phyloP scores from a whole-genome alignment of 2,329 filamentous ascomycete genomes.

The Paecilomyces fulvus region DNA sequence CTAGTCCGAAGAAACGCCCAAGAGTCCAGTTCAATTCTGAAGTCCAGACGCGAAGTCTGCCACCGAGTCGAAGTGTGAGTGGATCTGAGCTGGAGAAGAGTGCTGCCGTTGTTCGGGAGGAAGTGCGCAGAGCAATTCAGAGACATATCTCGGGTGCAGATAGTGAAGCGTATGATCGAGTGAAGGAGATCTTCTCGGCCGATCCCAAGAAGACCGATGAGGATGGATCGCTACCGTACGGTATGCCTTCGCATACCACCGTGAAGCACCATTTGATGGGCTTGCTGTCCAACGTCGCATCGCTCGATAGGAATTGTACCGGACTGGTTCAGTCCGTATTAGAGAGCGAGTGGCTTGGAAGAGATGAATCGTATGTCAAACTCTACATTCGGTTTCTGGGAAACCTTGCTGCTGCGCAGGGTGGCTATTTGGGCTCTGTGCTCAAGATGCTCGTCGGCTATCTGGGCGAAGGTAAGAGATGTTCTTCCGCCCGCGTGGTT shows the following conservation, averaged over 20 bases:
- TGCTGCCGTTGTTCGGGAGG: slow-evolving; percentile 50
- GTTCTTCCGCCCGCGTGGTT: slow-evolving; percentile 29
- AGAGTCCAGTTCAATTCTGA: slow-evolving; percentile 37
- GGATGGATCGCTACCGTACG: slow-evolving; percentile 24
- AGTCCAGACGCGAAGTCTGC: slow-evolving; percentile 20
- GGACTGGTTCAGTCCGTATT: slow-evolving; percentile 51
- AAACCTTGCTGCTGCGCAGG: slow-evolving; percentile 70
- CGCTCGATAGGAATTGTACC: slow-evolving; percentile 48
- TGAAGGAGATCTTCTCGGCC: slow-evolving; percentile 46
- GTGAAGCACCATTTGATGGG: slow-evolving; percentile 52
- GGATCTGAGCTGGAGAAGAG: slow-evolving; percentile 44
- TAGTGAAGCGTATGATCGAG: slow-evolving; percentile 48
- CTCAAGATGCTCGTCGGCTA: slow-evolving; percentile 73
- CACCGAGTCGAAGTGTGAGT: slow-evolving; percentile 35
- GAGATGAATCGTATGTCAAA: slow-evolving; percentile 51
- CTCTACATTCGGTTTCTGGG: slow-evolving; percentile 50
- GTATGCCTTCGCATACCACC: slow-evolving; percentile 43
- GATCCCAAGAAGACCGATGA: slow-evolving; percentile 35
- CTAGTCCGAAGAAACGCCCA: slow-evolving; percentile 31
- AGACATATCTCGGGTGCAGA: slow-evolving; percentile 44
- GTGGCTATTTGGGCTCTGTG: slow-evolving; percentile 64
- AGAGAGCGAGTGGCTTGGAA: slow-evolving; percentile 53
- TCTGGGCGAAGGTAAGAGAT: slow-evolving; percentile 50
- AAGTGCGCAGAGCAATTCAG: slow-evolving; percentile 51
- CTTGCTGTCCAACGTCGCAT: slow-evolving; percentile 48